These are phyloP conservation scores for Actinomortierella wolfii DNA, from an alignment of 371 early-diverging fungal genomes.

Conservation along the genomic window DNA sequence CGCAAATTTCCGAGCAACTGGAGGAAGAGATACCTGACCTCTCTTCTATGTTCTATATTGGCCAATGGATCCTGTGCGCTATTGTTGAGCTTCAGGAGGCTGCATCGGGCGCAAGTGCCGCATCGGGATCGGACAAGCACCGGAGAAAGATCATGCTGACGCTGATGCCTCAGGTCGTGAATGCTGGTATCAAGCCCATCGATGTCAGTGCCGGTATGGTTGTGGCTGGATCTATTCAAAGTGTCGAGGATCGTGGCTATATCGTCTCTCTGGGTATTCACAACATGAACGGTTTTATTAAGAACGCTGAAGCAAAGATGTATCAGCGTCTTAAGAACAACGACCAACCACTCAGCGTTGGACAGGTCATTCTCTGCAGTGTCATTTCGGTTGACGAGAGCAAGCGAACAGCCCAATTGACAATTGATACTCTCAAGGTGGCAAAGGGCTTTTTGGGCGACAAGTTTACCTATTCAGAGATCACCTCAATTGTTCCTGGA, in stretches of 20 bases:
- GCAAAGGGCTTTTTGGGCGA: constrained; percentile 51
- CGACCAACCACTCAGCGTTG: constrained; percentile 59
- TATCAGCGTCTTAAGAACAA: constrained; percentile 59
- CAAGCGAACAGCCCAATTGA: constrained; percentile 62
- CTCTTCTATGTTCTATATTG: constrained; percentile 62
- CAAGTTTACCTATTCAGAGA: constrained; percentile 53
- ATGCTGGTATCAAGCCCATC: constrained; percentile 55
- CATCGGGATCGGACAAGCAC: constrained; percentile 40
- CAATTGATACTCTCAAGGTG: constrained; percentile 59
- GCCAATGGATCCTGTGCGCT: constrained; percentile 77
- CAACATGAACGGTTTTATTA: constrained; percentile 69
- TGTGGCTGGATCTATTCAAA: constrained; percentile 65
- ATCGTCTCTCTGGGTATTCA: constrained; percentile 73
- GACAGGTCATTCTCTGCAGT: constrained; percentile 67
- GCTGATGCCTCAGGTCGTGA: constrained; percentile 71
- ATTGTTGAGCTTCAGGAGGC: constrained; percentile 53
- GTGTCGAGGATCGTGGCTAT: constrained; percentile 87
- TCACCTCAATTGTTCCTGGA: constrained; percentile 70
- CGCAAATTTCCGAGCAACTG: constrained; percentile 60
- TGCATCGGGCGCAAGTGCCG: constrained; percentile 47
- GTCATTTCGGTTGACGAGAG: constrained; percentile 55
- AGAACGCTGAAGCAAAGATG: constrained; percentile 59
- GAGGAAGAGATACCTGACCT: constrained; percentile 69
- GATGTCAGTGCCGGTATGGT: constrained; percentile 67
- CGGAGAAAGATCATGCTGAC: constrained; percentile 68